Evolutionary conservation across 2,329 filamentous ascomycete species (phyloP).

Genomic region (Pyrenochaeta sp.): DNA sequence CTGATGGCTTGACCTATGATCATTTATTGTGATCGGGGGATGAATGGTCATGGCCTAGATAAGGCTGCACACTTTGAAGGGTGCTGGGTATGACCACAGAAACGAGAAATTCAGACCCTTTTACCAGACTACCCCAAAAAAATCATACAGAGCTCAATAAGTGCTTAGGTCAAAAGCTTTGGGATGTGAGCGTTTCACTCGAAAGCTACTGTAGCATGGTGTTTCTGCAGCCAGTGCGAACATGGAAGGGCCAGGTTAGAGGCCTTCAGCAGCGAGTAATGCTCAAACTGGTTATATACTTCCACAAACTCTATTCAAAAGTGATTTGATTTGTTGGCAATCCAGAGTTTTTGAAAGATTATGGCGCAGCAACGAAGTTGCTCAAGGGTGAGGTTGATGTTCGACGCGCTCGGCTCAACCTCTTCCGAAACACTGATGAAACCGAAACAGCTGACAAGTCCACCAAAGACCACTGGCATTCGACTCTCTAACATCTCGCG

Average conservation of each 20-base stretch:
- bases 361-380: conserved; percentile 10
- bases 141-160: not conserved
- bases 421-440: conserved; percentile 33
- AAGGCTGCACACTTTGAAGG: not conserved
- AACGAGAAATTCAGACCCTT: not conserved
- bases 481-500: conserved; percentile 12
- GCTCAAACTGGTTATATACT: not conserved
- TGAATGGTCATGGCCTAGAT: no score
- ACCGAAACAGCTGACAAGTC: conserved; percentile 33
- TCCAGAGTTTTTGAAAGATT: not conserved
- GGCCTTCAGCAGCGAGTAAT: not conserved
- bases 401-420: conserved; percentile 24
- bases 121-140: not conserved
- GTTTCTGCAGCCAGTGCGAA: not conserved
- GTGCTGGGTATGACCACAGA: not conserved
- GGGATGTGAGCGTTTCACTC: not conserved
- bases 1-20: no score
- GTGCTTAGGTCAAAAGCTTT: not conserved
- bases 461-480: conserved; percentile 10
- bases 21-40: no score
- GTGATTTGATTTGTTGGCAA: not conserved
- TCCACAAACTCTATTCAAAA: not conserved
- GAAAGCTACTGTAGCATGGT: not conserved
- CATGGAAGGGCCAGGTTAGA: not conserved
- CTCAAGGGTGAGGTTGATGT: conserved; percentile 1